Evolutionary conservation across 2,329 filamentous ascomycete species (phyloP), one percentile per base, ranked within the genome.

Genomic region (Penicillium vulpinum): DNA sequence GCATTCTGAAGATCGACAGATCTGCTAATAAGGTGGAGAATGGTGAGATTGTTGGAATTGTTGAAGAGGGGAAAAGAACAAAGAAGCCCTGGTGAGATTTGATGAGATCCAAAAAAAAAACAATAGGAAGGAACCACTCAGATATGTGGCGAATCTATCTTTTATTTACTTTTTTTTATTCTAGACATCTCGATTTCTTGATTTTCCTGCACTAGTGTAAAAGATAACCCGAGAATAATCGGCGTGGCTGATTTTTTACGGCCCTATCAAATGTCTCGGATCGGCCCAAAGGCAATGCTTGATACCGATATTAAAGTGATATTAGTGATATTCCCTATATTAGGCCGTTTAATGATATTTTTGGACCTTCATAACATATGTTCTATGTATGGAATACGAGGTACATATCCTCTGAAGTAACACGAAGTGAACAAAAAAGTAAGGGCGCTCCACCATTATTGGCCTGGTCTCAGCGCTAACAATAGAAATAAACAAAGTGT

Each of bases 381-480:
- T n/a, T n/a, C n/a, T n/a, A n/a, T n/a, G n/a, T n/a, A n/a, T n/a
- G n/a, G n/a, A n/a, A n/a, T n/a, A n/a, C n/a, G n/a, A n/a, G n/a
- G n/a, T n/a, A n/a, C n/a, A n/a, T n/a, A n/a, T n/a, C n/a, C n/a
- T n/a, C n/a, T n/a, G n/a, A n/a, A n/a, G n/a, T 8, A 38, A 38
- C 16, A 38, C 3, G n/a, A 24, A 40, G n/a, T n/a, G n/a, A n/a
- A 28, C 26, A 28, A 6, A 9, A 28, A 28, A 28, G 11, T 8
- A 10, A 29, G 3, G 28, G 29, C 5, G 24, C 15, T 21, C 33
- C 35, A 29, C 43, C 48, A n/a, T 56, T 16, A 59, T 59, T 59
- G 57, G 57, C 18, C 28, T 13, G 47, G 56, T 58, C 40, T 58
- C 53, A 58, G 46, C 52, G 46, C 48, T 56, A 58, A 58, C 53